Percentiles rank a stretch among this genome's conserved stretches.
phyloP scores from a whole-genome alignment of 106 monocot species.

The Allium sativum region DNA sequence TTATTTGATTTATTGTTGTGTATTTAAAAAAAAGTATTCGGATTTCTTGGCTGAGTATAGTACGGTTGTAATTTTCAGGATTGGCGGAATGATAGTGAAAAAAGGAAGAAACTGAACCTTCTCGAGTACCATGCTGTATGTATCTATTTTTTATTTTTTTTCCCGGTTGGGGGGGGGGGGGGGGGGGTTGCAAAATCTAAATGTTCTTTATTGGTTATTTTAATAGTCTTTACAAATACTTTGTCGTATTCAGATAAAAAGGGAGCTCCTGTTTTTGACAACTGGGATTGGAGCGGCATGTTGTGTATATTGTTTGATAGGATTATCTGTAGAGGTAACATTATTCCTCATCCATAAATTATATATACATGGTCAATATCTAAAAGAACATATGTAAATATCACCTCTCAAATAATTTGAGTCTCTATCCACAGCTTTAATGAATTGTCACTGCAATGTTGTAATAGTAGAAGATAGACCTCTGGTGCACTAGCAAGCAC shows the following conservation, averaged over 20 bases:
- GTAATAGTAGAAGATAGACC: too few relatives aligned
- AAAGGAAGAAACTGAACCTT: slow-evolving; percentile 69
- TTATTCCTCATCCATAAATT: not conserved
- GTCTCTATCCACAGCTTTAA: too few relatives aligned
- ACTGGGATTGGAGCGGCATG: slow-evolving; percentile 65
- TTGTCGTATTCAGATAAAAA: slow-evolving; percentile 50
- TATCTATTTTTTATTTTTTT: not conserved
- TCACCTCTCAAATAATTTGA: too few relatives aligned
- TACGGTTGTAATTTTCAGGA: slow-evolving; percentile 32
- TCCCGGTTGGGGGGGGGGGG: not conserved
- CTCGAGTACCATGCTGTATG: slow-evolving; percentile 79
- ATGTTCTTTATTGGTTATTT: not conserved
- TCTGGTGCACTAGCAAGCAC: too few relatives aligned
- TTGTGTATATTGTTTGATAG: slow-evolving; percentile 57
- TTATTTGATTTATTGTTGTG: too few relatives aligned
- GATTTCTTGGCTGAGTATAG: too few relatives aligned
- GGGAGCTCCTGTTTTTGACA: slow-evolving; percentile 67
- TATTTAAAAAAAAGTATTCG: too few relatives aligned
- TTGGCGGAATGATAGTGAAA: slow-evolving; percentile 59
- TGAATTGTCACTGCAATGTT: too few relatives aligned
- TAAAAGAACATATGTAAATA: too few relatives aligned
- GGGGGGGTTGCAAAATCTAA: not conserved
- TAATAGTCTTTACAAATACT: not conserved
- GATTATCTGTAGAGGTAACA: slow-evolving; percentile 58
- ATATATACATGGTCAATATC: too few relatives aligned